Base-by-base conservation (phyloP, 1,139 yeast genomes). In the Diutina scorzettiae region DNA sequence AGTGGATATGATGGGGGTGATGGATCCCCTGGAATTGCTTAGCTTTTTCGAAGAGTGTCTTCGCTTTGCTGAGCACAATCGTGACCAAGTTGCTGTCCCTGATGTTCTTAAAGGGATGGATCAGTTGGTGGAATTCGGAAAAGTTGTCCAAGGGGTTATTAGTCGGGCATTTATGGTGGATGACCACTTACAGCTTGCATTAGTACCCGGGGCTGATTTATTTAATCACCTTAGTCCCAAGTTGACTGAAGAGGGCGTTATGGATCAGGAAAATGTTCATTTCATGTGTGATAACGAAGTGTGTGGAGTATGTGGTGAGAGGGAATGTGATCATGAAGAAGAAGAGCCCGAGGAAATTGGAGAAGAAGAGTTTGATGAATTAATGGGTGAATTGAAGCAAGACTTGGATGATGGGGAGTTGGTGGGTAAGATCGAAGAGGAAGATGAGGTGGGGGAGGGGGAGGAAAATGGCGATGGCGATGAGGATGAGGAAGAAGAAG, bases 201-300 rank as follows among this genome's bases (percentile, higher is more conserved):
- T 89, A 46, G 95, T 87, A 25, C 96, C 96, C 0, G 89, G 89
- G 14, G 96, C 96, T 0, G 95, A 89, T 57, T 63, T 89, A 41
- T 87, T 87, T 62, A 87, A 87, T 51, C 96, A 86, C 55, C 63
- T 73, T 32, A 70, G 71, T 8, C 69, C 65, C 2, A 41, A 45
- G 48, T 8, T 51, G 2, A 43, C 43, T 18, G 52, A 36, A n/a
- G 58, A 50, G 8, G 49, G 43, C 7, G 46, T 48, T 18, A 46
- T 52, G 4, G 50, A 48, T 6, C 64, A 71, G 37, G 83, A 79
- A 43, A 69, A 77, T 51, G 87, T 81, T 5, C 85, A 82, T 57
- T 87, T 87, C 55, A 83, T 81, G 44, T 71, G 89, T 40, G 65
- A 74, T 23, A 75, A 64, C 19, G 45, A 43, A 11, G 42, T 48